Evolutionary conservation across 2,329 filamentous ascomycete species (phyloP).

Genomic region (Fusarium pseudograminearum): DNA sequence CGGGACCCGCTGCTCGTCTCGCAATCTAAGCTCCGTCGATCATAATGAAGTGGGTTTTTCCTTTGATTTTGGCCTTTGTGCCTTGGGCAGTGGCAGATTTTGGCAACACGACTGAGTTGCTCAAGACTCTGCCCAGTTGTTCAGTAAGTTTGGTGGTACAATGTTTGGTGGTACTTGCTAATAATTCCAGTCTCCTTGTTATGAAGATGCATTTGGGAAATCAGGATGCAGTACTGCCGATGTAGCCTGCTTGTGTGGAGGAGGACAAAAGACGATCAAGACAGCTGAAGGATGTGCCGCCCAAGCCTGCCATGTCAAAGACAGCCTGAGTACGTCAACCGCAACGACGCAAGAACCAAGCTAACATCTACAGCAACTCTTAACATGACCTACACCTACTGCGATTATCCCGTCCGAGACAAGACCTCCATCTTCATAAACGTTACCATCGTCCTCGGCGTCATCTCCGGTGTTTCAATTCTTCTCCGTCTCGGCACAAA

Average conservation of each 20-base stretch:
- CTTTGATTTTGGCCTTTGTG: conserved; percentile 38
- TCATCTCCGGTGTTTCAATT: conserved; percentile 52
- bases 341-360: fast-evolving
- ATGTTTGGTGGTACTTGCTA: conserved; percentile 22
- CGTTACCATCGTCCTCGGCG: conserved; percentile 40
- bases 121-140: conserved; percentile 36
- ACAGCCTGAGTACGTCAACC: conserved; percentile 17
- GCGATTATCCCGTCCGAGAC: conserved; percentile 23
- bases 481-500: conserved; percentile 51
- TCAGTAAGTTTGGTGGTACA: conserved; percentile 23
- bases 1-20: conserved; percentile 12
- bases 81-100: conserved; percentile 25
- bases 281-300: conserved; percentile 32
- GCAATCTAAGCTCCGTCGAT: conserved; percentile 20
- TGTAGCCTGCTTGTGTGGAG: conserved; percentile 42
- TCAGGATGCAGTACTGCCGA: conserved; percentile 37
- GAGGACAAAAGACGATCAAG: conserved; percentile 26
- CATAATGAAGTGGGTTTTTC: conserved; percentile 44
- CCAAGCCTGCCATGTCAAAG: conserved; percentile 4
- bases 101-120: conserved; percentile 30
- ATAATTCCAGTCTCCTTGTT: conserved; percentile 17
- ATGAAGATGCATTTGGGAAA: conserved; percentile 12
- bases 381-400: conserved; percentile 35
- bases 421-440: conserved; percentile 28
- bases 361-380: conserved; percentile 10